A percentile compares a stretch with the other conserved stretches of the same genome.
These are phyloP conservation scores for Fusarium sp. DNA, from an alignment of 2,329 filamentous ascomycete species.

Conservation along the genomic window DNA sequence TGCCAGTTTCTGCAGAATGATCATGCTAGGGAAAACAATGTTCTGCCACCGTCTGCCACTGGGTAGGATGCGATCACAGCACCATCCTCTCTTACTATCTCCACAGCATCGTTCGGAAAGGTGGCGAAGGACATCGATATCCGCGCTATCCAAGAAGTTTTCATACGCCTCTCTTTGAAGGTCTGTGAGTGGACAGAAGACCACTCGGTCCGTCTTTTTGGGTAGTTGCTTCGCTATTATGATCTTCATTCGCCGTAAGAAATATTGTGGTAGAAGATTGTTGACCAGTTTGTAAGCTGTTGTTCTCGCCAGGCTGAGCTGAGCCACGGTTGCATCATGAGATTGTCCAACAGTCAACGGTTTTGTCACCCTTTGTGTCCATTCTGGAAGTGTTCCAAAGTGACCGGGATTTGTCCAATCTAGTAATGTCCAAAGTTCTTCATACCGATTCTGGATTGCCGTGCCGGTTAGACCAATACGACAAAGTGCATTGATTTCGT, in stretches of 20 bases:
- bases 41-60: slow-evolving; percentile 76
- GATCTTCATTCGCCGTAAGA: slow-evolving; percentile 91
- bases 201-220: slow-evolving; percentile 92
- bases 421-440: slow-evolving; percentile 94
- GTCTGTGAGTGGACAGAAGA: slow-evolving; percentile 91
- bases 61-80: slow-evolving; percentile 72
- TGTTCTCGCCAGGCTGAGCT: slow-evolving; percentile 82
- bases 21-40: slow-evolving; percentile 86
- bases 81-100: slow-evolving; percentile 77
- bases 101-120: slow-evolving; percentile 76
- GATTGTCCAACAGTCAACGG: slow-evolving; percentile 90
- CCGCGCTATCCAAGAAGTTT: slow-evolving; percentile 76
- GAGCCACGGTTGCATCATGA: slow-evolving; percentile 85
- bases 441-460: slow-evolving; percentile 97
- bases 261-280: slow-evolving; percentile 89
- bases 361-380: slow-evolving; percentile 80
- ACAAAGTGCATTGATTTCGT: slow-evolving; percentile 89
- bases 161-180: slow-evolving; percentile 86
- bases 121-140: slow-evolving; percentile 74
- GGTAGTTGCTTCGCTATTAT: slow-evolving; percentile 92
- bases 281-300: slow-evolving; percentile 87
- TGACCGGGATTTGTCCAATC: slow-evolving; percentile 95
- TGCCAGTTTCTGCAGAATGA: slow-evolving; percentile 84
- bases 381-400: slow-evolving; percentile 73
- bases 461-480: slow-evolving; percentile 94